These are phyloP conservation scores for Lipomyces chichibuensis DNA, from an alignment of 805 yeast species.

Conservation along the genomic window DNA sequence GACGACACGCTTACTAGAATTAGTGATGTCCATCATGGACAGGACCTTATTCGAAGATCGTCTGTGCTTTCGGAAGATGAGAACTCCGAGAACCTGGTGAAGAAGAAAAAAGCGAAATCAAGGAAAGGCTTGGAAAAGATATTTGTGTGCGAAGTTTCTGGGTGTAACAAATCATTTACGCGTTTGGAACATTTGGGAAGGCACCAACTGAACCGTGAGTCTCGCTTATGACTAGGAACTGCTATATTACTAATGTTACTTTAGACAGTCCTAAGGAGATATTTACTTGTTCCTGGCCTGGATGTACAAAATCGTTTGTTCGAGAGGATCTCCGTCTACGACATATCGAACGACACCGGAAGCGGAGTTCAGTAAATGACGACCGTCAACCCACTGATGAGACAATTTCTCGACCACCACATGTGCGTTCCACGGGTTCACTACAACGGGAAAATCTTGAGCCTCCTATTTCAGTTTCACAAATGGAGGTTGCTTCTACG, in stretches of 20 bases:
- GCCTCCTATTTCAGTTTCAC: too few species aligned
- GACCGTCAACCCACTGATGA: neutral
- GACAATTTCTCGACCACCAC: neutral
- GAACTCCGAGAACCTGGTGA: neutral
- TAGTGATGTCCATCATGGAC: neutral
- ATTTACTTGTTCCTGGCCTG: slow-evolving; percentile 42
- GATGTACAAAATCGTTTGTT: slow-evolving; percentile 44
- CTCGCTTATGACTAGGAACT: neutral
- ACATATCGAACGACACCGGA: slow-evolving; percentile 44
- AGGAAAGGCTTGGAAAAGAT: slow-evolving; percentile 41
- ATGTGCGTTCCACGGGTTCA: neutral
- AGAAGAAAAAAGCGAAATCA: slow-evolving; percentile 27
- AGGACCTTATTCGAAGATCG: neutral
- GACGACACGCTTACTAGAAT: neutral
- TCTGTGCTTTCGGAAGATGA: neutral
- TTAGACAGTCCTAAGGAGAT: slow-evolving; percentile 43
- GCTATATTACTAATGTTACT: neutral
- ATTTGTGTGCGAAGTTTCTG: slow-evolving; percentile 39
- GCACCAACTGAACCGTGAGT: slow-evolving; percentile 39
- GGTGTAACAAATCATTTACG: slow-evolving; percentile 39
- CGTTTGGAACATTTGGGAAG: slow-evolving; percentile 39
- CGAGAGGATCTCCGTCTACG: slow-evolving; percentile 43
- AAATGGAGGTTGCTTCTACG: too few species aligned
- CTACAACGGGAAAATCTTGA: neutral
- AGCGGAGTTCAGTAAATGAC: slow-evolving; percentile 6